These are phyloP conservation scores for Zymoseptoria passerinii DNA, from an alignment of 2,329 filamentous ascomycete species.

Conservation along the genomic window DNA sequence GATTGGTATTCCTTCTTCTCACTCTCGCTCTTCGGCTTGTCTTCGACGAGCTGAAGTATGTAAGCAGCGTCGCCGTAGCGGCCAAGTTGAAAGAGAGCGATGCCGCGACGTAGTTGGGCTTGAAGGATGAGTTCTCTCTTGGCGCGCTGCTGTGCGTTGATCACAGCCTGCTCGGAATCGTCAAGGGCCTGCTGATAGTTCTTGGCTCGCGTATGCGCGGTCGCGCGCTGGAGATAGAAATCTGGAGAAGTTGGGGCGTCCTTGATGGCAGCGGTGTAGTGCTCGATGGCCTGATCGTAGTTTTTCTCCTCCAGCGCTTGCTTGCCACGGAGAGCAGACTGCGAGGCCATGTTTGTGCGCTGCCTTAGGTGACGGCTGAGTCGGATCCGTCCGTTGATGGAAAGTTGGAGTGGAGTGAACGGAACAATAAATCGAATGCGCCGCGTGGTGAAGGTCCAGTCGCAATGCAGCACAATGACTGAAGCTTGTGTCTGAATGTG, in stretches of 20 bases:
- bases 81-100: constrained; percentile 62
- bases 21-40: constrained; percentile 33
- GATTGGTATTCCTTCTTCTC: constrained; percentile 39
- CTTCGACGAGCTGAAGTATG: constrained; percentile 54
- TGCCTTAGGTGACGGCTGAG: not conserved
- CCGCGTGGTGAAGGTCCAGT: not conserved
- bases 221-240: constrained; percentile 77
- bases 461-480: not conserved
- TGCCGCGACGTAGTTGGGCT: constrained; percentile 72
- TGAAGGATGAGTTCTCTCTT: constrained; percentile 68
- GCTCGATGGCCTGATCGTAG: constrained; percentile 58
- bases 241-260: constrained; percentile 57
- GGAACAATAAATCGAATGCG: not conserved
- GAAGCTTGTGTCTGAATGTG: not conserved
- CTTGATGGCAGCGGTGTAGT: constrained; percentile 58
- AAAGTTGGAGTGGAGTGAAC: not conserved
- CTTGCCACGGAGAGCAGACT: constrained; percentile 46
- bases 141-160: constrained; percentile 62
- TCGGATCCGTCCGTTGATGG: not conserved
- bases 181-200: constrained; percentile 38
- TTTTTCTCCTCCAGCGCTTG: constrained; percentile 55
- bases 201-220: constrained; percentile 59
- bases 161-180: constrained; percentile 45
- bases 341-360: constrained; percentile 39
- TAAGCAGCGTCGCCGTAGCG: constrained; percentile 67